A percentile compares a stretch with the other conserved stretches of the same genome.
These are phyloP conservation scores for Chaetomium globosum DNA, from an alignment of 2,329 filamentous ascomycete species.

Conservation along the genomic window DNA sequence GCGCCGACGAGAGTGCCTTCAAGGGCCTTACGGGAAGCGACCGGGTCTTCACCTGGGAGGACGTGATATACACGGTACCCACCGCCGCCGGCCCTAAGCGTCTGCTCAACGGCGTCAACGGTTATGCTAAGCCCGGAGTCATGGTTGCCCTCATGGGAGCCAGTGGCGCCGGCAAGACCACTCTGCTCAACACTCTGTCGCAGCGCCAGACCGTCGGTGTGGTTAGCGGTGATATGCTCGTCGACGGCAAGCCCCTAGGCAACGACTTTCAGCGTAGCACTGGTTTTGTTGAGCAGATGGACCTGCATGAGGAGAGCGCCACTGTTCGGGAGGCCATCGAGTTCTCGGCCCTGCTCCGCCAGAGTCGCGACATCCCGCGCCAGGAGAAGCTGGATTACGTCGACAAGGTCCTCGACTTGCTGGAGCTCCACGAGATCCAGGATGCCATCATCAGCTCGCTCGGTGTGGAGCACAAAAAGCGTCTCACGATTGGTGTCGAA, in stretches of 20 bases:
- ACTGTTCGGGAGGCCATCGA: conserved; percentile 69
- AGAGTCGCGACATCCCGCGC: conserved; percentile 58
- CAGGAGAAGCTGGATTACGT: conserved; percentile 69
- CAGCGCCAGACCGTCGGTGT: conserved; percentile 68
- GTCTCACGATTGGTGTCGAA: conserved; percentile 75
- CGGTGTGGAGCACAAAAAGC: conserved; percentile 52
- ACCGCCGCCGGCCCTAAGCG: conserved; percentile 39
- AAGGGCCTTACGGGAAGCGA: conserved; percentile 30
- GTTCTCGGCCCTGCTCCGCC: conserved; percentile 68
- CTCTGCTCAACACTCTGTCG: conserved; percentile 73
- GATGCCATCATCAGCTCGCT: conserved; percentile 69
- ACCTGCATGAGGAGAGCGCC: conserved; percentile 66
- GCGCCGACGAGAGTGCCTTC: conserved; percentile 31
- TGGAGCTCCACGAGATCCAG: conserved; percentile 68
- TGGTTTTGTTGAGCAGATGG: conserved; percentile 72
- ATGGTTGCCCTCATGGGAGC: conserved; percentile 83
- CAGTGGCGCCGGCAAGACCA: conserved; percentile 82
- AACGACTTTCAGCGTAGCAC: conserved; percentile 70
- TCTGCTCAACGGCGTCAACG: conserved; percentile 63
- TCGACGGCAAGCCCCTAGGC: conserved; percentile 65
- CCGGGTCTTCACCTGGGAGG: conserved; percentile 67
- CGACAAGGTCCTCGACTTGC: conserved; percentile 69
- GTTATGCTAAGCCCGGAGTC: conserved; percentile 77
- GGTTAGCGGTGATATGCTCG: conserved; percentile 69
- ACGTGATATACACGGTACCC: conserved; percentile 73